Conservation (phyloP, 345 rosid species). For the Brassica juncea region DNA sequence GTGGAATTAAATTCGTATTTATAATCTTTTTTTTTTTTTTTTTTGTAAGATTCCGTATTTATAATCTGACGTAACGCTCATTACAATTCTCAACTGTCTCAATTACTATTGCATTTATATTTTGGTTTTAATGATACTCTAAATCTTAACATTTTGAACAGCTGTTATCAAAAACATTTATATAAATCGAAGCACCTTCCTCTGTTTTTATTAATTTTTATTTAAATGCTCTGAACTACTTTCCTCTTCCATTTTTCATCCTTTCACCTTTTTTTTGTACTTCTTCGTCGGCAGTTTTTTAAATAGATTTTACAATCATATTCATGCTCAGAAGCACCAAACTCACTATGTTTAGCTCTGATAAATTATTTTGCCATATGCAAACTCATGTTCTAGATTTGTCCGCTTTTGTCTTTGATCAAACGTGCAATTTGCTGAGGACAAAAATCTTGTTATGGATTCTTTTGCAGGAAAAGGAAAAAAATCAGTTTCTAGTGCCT, state of each 20-base stretch:
- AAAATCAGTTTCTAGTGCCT: constrained; percentile 16
- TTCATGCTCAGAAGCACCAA: constrained; percentile 20
- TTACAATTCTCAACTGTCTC: constrained; percentile 89
- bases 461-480: constrained; percentile 12
- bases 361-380: neutral
- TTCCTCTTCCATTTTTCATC: constrained; percentile 38
- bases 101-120: constrained; percentile 92
- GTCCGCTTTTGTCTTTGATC: constrained; percentile 32
- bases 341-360: constrained; percentile 5
- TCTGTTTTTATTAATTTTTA: constrained; percentile 30
- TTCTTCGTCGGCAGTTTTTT: constrained; percentile 21
- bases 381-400: constrained; percentile 31
- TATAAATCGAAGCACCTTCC: constrained; percentile 33
- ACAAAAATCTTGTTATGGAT: constrained; percentile 35
- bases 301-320: neutral
- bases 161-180: constrained; percentile 30
- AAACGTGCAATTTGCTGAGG: constrained; percentile 23
- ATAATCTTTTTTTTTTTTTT: no score
- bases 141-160: constrained; percentile 52
- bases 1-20: constrained; percentile 75
- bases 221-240: constrained; percentile 72
- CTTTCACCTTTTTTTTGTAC: constrained; percentile 25
- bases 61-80: constrained; percentile 85
- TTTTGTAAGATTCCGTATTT: no score
- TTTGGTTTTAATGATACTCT: constrained; percentile 72